Percentiles rank a stretch among this genome's conserved stretches.
Conservation (phyloP, 192 early-diverging fungal genomes). For the Ambispora gerdemannii region DNA sequence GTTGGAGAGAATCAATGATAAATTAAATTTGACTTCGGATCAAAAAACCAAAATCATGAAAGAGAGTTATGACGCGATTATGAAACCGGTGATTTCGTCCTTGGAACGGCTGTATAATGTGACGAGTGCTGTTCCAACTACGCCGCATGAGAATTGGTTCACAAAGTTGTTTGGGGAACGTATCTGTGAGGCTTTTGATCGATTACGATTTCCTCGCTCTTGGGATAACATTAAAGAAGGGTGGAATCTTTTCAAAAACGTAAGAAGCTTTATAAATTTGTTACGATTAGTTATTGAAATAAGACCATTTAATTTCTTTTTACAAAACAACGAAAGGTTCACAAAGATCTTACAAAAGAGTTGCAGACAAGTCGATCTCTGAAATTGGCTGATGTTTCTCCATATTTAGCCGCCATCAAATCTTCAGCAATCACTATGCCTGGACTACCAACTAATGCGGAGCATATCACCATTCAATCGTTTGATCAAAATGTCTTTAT, state of each 20-base stretch:
- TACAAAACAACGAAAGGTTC: conserved; percentile 41
- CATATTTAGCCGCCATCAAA: conserved; percentile 50
- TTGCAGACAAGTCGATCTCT: conserved; percentile 52
- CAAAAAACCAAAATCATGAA: conserved; percentile 47
- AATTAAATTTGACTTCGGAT: conserved; percentile 34
- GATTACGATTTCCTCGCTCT: conserved; percentile 44
- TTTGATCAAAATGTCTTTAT: conserved; percentile 53
- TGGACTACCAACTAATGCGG: conserved; percentile 30
- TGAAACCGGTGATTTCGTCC: conserved; percentile 55
- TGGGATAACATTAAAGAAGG: conserved; percentile 46
- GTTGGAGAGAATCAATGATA: conserved; percentile 48
- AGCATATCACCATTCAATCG: conserved; percentile 43
- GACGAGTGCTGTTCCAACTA: conserved; percentile 42
- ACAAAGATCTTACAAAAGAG: conserved; percentile 54
- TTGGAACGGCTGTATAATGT: conserved; percentile 53
- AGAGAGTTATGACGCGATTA: conserved; percentile 51
- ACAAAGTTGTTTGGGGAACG: conserved; percentile 46
- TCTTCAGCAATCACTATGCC: conserved; percentile 54
- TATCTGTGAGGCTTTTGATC: conserved; percentile 53
- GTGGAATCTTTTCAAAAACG: conserved; percentile 59
- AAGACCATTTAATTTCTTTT: conserved; percentile 29
- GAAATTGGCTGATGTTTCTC: conserved; percentile 56
- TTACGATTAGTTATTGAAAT: neutral
- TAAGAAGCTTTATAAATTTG: conserved; percentile 30
- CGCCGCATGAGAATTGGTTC: conserved; percentile 72